Conservation (phyloP, 345 rosid genomes). For the Gossypium sturtianum region DNA sequence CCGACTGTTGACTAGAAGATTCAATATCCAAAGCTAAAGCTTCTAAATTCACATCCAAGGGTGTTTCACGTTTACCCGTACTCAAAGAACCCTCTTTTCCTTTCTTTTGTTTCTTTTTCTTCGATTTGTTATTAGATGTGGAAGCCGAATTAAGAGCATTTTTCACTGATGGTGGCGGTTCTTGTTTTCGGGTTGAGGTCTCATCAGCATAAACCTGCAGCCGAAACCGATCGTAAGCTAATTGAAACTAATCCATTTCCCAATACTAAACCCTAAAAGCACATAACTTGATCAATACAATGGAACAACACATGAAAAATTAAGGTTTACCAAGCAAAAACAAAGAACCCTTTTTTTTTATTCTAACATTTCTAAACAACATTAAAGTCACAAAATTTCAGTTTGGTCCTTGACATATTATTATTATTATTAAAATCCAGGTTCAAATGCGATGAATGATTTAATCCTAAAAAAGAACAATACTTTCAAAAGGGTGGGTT, state of each 20-base stretch:
- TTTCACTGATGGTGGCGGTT: conserved; percentile 11
- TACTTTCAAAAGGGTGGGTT: background rate
- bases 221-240: conserved; percentile 19
- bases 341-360: background rate
- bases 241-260: background rate
- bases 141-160: conserved; percentile 19
- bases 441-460: background rate
- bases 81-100: conserved; percentile 38
- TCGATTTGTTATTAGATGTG: conserved; percentile 44
- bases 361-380: background rate
- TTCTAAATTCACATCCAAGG: conserved; percentile 44
- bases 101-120: conserved; percentile 86
- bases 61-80: conserved; percentile 25
- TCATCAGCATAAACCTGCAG: conserved; percentile 39
- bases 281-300: background rate
- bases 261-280: background rate
- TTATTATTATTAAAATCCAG: background rate
- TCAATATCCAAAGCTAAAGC: conserved; percentile 34
- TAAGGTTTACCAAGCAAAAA: background rate
- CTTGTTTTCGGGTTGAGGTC: conserved; percentile 18
- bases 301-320: background rate
- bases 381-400: background rate
- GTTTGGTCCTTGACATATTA: background rate
- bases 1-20: conserved; percentile 23
- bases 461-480: background rate